Evolutionary conservation across 306 rosid genomes (phyloP).

Genomic region (Biancaea sappan): DNA sequence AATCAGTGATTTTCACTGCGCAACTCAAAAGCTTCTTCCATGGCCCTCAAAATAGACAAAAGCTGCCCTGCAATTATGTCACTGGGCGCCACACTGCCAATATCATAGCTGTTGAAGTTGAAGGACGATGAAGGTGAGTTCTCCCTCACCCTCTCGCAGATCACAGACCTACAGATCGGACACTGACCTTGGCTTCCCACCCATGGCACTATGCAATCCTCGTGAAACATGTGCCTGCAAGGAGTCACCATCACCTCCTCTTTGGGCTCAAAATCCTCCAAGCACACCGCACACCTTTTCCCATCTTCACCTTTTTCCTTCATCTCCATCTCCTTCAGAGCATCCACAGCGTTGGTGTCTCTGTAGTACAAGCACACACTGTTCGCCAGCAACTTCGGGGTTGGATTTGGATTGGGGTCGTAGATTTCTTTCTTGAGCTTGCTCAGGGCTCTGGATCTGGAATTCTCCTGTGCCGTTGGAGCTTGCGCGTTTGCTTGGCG

Average conservation of each 20-base stretch:
- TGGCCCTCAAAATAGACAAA: slow-evolving; percentile 51
- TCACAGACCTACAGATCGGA: slow-evolving; percentile 69
- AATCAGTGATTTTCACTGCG: slow-evolving; percentile 10
- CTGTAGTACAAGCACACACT: slow-evolving; percentile 57
- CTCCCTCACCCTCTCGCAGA: slow-evolving; percentile 41
- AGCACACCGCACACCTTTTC: slow-evolving; percentile 67
- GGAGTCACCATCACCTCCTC: slow-evolving; percentile 76
- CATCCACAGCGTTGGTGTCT: slow-evolving; percentile 16
- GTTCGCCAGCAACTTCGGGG: slow-evolving; percentile 33
- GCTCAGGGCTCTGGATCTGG: slow-evolving; percentile 49
- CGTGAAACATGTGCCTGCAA: slow-evolving; percentile 89
- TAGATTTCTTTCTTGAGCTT: slow-evolving; percentile 62
- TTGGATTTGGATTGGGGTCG: slow-evolving; percentile 63
- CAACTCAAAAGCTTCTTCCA: slow-evolving; percentile 52
- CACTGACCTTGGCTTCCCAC: slow-evolving; percentile 66
- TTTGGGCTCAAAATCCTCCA: slow-evolving; percentile 72
- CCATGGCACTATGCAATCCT: slow-evolving; percentile 86
- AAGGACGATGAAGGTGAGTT: slow-evolving; percentile 24
- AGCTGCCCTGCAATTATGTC: slow-evolving; percentile 38
- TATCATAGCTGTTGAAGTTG: slow-evolving; percentile 16
- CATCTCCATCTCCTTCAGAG: slow-evolving; percentile 25
- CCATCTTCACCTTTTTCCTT: slow-evolving; percentile 49
- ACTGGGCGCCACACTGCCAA: slow-evolving; percentile 17
- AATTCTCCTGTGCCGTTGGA: slow-evolving; percentile 30
- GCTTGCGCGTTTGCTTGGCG: slow-evolving; percentile 36